Conservation (phyloP, 139 green algal species). For the Raphidocelis subcapitata region DNA sequence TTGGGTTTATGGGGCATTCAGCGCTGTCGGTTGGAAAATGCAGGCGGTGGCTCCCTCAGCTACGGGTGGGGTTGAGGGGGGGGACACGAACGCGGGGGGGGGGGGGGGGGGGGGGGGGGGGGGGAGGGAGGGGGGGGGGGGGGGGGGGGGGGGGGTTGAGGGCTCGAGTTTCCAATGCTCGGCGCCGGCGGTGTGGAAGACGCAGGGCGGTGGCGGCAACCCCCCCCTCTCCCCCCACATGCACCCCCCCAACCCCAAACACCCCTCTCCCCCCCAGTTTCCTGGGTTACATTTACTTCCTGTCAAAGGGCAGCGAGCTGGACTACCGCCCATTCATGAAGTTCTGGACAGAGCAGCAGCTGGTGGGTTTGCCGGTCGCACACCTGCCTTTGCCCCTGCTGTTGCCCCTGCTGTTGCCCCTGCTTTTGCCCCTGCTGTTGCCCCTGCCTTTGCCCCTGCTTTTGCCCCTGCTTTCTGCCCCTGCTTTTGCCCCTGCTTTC, state of each 20-base stretch:
- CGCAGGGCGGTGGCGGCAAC: no score
- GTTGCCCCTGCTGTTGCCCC: background rate
- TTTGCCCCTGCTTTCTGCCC: background rate
- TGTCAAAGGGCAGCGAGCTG: constrained; percentile 9
- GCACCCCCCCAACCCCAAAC: background rate
- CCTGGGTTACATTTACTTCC: constrained; percentile 26
- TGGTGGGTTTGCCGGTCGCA: background rate
- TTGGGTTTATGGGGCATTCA: background rate
- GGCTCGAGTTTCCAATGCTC: no score
- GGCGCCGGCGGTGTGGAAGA: no score
- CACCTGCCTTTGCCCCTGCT: background rate
- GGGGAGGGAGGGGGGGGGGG: no score
- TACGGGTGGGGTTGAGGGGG: no score
- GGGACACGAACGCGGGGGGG: no score
- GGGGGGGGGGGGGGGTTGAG: no score
- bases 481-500: background rate
- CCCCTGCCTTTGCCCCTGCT: background rate
- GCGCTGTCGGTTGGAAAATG: background rate
- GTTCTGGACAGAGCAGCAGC: constrained; percentile 23
- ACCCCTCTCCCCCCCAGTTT: background rate
- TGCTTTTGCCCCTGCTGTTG: background rate
- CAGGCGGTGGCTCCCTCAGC: no score
- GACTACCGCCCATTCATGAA: constrained; percentile 23
- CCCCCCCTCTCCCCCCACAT: background rate
- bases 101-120: no score